Evolutionary conservation across 2,329 filamentous ascomycete species (phyloP).

Genomic region (Trichoderma sp.): DNA sequence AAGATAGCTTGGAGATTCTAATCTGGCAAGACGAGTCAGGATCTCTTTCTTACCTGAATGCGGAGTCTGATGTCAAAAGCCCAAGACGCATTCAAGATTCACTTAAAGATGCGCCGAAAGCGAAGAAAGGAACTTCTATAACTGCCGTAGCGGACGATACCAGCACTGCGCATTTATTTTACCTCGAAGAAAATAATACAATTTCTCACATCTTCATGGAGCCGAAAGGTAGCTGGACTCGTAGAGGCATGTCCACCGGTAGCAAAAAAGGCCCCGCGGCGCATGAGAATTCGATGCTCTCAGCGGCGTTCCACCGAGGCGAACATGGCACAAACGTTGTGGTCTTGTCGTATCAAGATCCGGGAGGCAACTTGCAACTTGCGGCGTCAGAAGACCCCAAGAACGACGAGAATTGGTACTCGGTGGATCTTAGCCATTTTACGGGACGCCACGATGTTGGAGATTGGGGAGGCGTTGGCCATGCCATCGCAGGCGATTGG

Average conservation of each 20-base stretch:
- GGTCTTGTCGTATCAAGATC: conserved; percentile 28
- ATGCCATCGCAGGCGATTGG: conserved; percentile 31
- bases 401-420: conserved; percentile 24
- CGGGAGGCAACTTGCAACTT: conserved; percentile 27
- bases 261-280: conserved; percentile 9
- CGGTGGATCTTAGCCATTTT: conserved; percentile 25
- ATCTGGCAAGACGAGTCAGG: conserved; percentile 31
- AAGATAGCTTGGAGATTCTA: conserved; percentile 26
- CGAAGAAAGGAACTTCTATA: conserved; percentile 29
- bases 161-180: conserved; percentile 31
- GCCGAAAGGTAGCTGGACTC: conserved; percentile 27
- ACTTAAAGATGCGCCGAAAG: conserved; percentile 20
- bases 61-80: not conserved
- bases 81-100: not conserved
- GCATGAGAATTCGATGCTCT: conserved; percentile 27
- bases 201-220: conserved; percentile 27
- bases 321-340: conserved; percentile 22
- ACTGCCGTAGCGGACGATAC: conserved; percentile 27
- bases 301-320: conserved; percentile 29
- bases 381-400: conserved; percentile 27
- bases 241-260: conserved; percentile 16
- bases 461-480: conserved; percentile 25
- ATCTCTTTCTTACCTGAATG: conserved; percentile 28
- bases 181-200: conserved; percentile 27
- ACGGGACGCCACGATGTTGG: conserved; percentile 21